Percentiles rank a stretch among this genome's conserved stretches.
phyloP scores from a whole-genome alignment of 106 monocot species.

The Dendrobium chrysotoxum region DNA sequence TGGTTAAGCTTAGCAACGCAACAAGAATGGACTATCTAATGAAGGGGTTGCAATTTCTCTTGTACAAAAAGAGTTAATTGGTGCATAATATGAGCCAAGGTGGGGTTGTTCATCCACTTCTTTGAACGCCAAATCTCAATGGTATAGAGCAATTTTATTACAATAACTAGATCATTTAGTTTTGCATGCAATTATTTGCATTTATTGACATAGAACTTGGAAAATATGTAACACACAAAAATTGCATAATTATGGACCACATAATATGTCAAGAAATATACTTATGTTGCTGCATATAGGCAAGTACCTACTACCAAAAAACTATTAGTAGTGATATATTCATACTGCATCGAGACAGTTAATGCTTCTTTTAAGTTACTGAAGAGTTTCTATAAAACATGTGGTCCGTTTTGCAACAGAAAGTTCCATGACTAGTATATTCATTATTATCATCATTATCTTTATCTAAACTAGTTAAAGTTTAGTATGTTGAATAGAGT shows the following conservation, averaged over 20 bases:
- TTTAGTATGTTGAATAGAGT: neutral
- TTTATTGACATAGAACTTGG: neutral
- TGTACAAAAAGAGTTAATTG: neutral
- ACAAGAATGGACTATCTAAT: neutral
- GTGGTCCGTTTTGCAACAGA: neutral
- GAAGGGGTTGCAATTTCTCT: neutral
- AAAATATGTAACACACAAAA: neutral
- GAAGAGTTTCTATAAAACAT: neutral
- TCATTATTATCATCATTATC: neutral
- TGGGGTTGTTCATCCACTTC: neutral
- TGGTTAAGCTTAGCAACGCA: neutral
- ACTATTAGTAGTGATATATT: neutral
- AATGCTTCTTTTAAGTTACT: neutral
- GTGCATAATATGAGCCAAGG: neutral
- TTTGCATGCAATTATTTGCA: neutral
- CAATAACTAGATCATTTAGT: neutral
- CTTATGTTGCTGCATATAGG: neutral
- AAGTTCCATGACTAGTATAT: neutral
- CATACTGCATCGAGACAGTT: neutral
- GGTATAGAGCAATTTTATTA: neutral
- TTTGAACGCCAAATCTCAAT: neutral
- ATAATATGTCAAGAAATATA: neutral
- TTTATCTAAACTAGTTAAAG: neutral
- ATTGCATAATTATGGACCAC: neutral
- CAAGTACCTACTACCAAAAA: neutral